These are phyloP conservation scores for Cicer judaicum DNA, from an alignment of 306 rosid species.

Conservation along the genomic window DNA sequence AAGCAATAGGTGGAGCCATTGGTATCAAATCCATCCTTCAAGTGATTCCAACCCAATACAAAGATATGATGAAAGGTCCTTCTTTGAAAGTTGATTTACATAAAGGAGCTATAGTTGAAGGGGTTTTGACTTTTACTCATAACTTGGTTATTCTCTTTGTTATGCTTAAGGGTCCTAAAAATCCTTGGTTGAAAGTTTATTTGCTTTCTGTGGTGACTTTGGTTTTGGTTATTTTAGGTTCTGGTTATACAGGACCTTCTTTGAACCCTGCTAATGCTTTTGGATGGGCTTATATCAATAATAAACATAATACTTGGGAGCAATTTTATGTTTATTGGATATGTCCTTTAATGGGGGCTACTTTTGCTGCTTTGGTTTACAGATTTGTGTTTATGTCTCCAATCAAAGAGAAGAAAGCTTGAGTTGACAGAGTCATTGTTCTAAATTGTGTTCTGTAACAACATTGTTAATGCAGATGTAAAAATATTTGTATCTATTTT, in stretches of 20 bases:
- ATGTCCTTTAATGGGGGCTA: slow-evolving; percentile 62
- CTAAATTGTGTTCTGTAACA: too few relatives aligned
- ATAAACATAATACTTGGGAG: slow-evolving; percentile 64
- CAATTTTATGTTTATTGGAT: slow-evolving; percentile 72
- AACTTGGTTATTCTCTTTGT: slow-evolving; percentile 51
- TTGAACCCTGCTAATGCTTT: slow-evolving; percentile 82
- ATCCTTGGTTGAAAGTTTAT: slow-evolving; percentile 56
- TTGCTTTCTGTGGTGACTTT: slow-evolving; percentile 53
- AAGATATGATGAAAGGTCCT: slow-evolving; percentile 59
- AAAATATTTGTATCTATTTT: too few relatives aligned
- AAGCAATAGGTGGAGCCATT: slow-evolving; percentile 30
- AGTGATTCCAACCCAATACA: slow-evolving; percentile 45
- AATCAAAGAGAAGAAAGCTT: slow-evolving; percentile 69
- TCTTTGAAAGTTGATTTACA: slow-evolving; percentile 62
- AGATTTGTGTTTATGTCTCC: slow-evolving; percentile 50
- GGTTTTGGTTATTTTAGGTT: slow-evolving; percentile 52
- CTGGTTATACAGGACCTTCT: slow-evolving; percentile 68
- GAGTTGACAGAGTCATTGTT: not conserved
- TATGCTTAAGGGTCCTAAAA: slow-evolving; percentile 59
- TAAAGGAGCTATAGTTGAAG: slow-evolving; percentile 65
- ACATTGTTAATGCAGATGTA: not conserved
- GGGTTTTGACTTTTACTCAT: slow-evolving; percentile 50
- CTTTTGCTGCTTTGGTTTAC: slow-evolving; percentile 53
- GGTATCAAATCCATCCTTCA: slow-evolving; percentile 19
- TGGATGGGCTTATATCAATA: slow-evolving; percentile 68